Base-by-base conservation (phyloP, 2,329 filamentous ascomycete genomes). In the Orbilia ellipsospora region DNA sequence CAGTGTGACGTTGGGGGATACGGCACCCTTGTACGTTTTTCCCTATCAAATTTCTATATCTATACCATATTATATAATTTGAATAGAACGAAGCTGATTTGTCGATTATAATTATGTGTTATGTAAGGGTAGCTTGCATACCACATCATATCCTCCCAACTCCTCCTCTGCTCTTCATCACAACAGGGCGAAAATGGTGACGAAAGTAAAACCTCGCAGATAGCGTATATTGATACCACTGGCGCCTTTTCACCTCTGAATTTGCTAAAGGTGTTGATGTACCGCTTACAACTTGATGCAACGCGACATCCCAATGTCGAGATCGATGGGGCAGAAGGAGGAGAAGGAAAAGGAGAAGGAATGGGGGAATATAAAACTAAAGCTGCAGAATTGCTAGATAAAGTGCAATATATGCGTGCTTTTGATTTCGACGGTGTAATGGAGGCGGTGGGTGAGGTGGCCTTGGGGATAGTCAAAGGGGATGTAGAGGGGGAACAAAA, bases 401-500 rank as follows among this genome's bases (percentile, higher is more conserved):
- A 60, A 18, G 73, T 77, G 31, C 73, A 77, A 52, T 70, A 70
- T 26, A 77, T 72, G 73, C 60, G 67, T 12, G 55, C 73, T 5
- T 77, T 77, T 57, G 73, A 77, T 48, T 72, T 72, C 12, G 66
- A 77, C 57, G 73, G 73, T 2, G 60, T 77, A 4, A 48, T 72
- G 60, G 73, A 77, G 13, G 62, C 62, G 6, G 42, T 77, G 6
- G 48, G 7, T 4, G 73, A 77, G 52, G 67, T 77, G 4, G 31
- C 66, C 18, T 28, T 51, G 16, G 57, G 63, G 5, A 52, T 74
- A 8, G 48, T 40, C 15, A 61, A 40, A 15, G 56, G 13, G 12
- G 61, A 62, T 20, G 40, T 8, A 15, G 52, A 60, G 1, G 63
- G 1, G 5, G 36, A n/a, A 8, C 23, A n/a, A 23, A 26, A 48